Evolutionary conservation across 768 basidiomycete genomes (phyloP).

Genomic region (Kwoniella dendrophila): DNA sequence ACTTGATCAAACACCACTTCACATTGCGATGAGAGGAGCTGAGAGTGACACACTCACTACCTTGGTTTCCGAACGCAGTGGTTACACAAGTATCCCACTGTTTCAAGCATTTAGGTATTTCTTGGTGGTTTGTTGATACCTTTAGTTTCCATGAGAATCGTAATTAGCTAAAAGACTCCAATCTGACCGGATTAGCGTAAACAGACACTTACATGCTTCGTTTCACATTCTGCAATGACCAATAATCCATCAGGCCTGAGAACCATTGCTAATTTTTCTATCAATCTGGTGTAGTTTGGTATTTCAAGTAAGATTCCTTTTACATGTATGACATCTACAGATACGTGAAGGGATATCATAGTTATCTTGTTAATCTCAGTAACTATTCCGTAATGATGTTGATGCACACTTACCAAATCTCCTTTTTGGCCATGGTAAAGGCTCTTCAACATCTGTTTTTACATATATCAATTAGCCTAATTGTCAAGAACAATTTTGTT

Average conservation of each 20-base stretch:
- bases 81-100: constrained; percentile 37
- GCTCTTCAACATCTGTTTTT: constrained; percentile 35
- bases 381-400: not conserved
- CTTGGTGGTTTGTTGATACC: constrained; percentile 6
- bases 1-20: constrained; percentile 1
- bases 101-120: constrained; percentile 6
- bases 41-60: constrained; percentile 22
- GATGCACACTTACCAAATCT: constrained; percentile 30
- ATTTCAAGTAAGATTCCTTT: constrained; percentile 34
- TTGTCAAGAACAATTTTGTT: not conserved
- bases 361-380: not conserved
- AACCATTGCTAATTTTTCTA: constrained; percentile 46
- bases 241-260: constrained; percentile 48
- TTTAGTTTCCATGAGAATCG: not conserved
- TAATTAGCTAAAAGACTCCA: not conserved
- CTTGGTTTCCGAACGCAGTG: constrained; percentile 26
- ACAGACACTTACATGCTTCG: constrained; percentile 36
- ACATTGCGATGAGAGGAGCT: not conserved
- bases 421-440: constrained; percentile 31
- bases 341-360: not conserved
- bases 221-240: constrained; percentile 46
- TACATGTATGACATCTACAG: constrained; percentile 54
- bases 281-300: constrained; percentile 34
- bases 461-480: not conserved
- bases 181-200: not conserved